phyloP scores from a whole-genome alignment of 1,139 yeast genomes.

The Trichomonascaceae sp. region DNA sequence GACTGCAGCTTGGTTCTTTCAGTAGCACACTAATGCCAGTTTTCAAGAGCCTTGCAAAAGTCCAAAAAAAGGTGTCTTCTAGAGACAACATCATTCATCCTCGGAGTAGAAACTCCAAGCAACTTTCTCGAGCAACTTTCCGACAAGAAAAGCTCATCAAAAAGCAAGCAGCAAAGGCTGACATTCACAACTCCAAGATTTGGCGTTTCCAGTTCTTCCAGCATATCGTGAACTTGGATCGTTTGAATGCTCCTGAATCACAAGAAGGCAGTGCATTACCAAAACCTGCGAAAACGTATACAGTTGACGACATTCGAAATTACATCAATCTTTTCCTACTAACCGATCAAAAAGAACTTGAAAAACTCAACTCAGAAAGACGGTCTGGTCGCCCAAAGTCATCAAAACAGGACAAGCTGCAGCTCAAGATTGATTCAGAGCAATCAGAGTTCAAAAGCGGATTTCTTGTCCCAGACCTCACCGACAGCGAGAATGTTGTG shows the following conservation, averaged over 20 bases:
- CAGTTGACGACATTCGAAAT: constrained; percentile 1
- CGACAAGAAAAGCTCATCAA: constrained; percentile 59
- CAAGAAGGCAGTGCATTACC: background rate
- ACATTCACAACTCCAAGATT: constrained; percentile 8
- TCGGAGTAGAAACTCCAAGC: constrained; percentile 77
- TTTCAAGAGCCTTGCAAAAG: constrained; percentile 57
- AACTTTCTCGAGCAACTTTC: constrained; percentile 70
- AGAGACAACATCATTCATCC: constrained; percentile 49
- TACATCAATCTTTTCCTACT: constrained; percentile 31
- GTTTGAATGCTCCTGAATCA: background rate
- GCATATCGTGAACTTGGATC: constrained; percentile 37
- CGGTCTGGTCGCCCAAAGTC: constrained; percentile 83
- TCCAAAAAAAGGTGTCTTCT: constrained; percentile 53
- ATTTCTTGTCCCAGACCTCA: constrained; percentile 57
- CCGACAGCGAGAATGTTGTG: constrained; percentile 45
- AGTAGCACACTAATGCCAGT: no score
- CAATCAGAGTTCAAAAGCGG: constrained; percentile 53
- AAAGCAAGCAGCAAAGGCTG: constrained; percentile 46
- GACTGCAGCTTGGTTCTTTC: no score
- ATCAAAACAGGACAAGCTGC: constrained; percentile 52
- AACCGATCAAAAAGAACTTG: constrained; percentile 54
- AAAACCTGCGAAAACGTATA: background rate
- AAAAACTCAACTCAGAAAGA: constrained; percentile 42
- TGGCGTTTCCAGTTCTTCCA: constrained; percentile 51
- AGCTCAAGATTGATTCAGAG: constrained; percentile 50